phyloP scores from a whole-genome alignment of 2,329 filamentous ascomycete species.

The Chaetomium sp. region DNA sequence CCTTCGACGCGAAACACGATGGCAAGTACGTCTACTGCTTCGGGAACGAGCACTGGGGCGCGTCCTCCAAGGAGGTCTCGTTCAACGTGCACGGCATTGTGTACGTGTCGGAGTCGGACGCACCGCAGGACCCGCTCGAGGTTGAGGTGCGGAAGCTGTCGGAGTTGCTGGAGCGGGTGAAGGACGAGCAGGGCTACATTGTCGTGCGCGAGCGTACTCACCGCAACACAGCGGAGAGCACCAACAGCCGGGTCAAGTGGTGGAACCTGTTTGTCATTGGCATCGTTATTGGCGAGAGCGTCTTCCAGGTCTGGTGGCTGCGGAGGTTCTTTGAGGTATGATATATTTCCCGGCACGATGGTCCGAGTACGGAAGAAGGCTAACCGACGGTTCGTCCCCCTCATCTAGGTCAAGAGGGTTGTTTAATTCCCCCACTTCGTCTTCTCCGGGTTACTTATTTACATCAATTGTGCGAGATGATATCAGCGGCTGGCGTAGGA shows the following conservation, averaged over 20 bases:
- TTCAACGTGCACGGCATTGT: conserved; percentile 99
- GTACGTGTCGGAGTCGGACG: conserved; percentile 85
- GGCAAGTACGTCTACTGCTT: conserved; percentile 97
- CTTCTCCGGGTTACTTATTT: conserved; percentile 7
- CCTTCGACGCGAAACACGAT: conserved; percentile 77
- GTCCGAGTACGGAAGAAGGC: not conserved
- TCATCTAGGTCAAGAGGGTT: conserved; percentile 25
- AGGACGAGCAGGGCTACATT: conserved; percentile 97
- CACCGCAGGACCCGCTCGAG: conserved; percentile 81
- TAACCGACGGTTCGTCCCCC: not conserved
- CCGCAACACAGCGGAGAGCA: conserved; percentile 97
- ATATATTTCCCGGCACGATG: conserved; percentile 22
- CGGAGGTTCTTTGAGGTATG: conserved; percentile 95
- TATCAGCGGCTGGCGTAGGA: conserved; percentile 11
- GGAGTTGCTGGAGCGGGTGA: conserved; percentile 83
- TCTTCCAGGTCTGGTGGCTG: conserved; percentile 99
- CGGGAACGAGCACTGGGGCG: conserved; percentile 97
- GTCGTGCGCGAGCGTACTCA: conserved; percentile 91
- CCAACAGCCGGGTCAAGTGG: conserved; percentile 96
- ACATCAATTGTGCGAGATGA: conserved; percentile 1
- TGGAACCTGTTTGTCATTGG: conserved; percentile 97
- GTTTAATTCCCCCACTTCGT: conserved; percentile 13
- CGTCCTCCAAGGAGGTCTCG: conserved; percentile 93
- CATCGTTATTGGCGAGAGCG: conserved; percentile 80
- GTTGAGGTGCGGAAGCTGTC: conserved; percentile 79